Conservation (phyloP, 177 flowering plant species). For the Vitis hybrid region DNA sequence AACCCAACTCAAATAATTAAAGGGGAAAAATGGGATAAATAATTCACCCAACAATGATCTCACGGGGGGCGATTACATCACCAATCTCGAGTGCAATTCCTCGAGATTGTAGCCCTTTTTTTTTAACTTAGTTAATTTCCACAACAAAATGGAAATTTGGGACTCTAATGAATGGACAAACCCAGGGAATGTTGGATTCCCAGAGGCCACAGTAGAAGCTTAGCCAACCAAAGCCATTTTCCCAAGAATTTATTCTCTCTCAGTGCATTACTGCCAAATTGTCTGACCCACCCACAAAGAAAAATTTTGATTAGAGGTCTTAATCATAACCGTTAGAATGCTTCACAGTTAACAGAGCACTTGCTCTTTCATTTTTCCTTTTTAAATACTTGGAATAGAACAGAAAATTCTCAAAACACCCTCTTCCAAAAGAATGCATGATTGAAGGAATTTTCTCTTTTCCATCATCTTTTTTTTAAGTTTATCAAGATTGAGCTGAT, state of each 20-base stretch:
- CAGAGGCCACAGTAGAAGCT: slow-evolving; percentile 10
- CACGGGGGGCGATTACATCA: slow-evolving; percentile 19
- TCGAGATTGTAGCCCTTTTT: slow-evolving; percentile 30
- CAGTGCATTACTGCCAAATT: slow-evolving; percentile 5
- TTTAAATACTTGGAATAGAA: background rate
- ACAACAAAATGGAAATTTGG: slow-evolving; percentile 26
- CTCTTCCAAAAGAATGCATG: slow-evolving; percentile 21
- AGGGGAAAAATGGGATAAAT: slow-evolving; percentile 7
- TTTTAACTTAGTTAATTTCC: background rate
- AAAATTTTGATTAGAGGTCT: background rate
- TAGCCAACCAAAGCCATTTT: slow-evolving; percentile 11
- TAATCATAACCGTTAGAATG: slow-evolving; percentile 11
- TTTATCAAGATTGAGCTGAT: slow-evolving; percentile 20
- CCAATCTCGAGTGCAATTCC: slow-evolving; percentile 21
- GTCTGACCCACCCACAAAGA: slow-evolving; percentile 4
- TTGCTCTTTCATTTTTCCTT: background rate
- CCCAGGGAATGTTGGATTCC: slow-evolving; percentile 76
- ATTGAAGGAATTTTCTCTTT: slow-evolving; percentile 26
- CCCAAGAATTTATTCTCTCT: slow-evolving; percentile 5
- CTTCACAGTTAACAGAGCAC: slow-evolving; percentile 14
- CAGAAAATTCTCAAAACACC: slow-evolving; percentile 3
- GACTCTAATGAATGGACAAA: slow-evolving; percentile 56
- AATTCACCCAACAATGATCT: slow-evolving; percentile 28
- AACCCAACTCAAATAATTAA: slow-evolving; percentile 10
- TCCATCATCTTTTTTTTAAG: slow-evolving; percentile 16